Conservation (phyloP, 768 basidiomycete genomes). For the Boletus sensibilis region DNA sequence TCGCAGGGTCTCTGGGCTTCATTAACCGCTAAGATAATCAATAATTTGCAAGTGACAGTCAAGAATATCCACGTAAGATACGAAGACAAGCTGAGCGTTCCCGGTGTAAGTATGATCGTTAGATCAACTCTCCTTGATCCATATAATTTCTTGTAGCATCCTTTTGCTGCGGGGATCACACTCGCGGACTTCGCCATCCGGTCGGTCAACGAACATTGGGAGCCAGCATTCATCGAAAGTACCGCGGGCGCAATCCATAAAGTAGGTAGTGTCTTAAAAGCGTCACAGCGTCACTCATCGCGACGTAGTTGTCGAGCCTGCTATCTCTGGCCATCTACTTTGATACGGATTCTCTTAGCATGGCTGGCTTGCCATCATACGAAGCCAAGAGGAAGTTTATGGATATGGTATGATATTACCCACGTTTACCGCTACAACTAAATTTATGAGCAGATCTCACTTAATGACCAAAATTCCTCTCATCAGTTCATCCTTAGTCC, state of each 20-base stretch:
- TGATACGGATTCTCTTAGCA: constrained; percentile 84
- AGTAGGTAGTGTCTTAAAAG: constrained; percentile 37
- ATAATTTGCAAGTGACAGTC: constrained; percentile 94
- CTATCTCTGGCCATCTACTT: constrained; percentile 91
- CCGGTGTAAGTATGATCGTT: constrained; percentile 61
- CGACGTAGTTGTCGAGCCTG: constrained; percentile 71
- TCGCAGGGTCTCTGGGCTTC: constrained; percentile 85
- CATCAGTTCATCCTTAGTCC: constrained; percentile 97
- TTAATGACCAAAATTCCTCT: constrained; percentile 38
- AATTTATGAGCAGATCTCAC: constrained; percentile 45
- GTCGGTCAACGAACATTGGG: constrained; percentile 87
- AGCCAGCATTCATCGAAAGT: constrained; percentile 90
- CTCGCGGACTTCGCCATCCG: constrained; percentile 83
- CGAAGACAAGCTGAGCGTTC: constrained; percentile 92
- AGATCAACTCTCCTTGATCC: not conserved
- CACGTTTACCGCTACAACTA: constrained; percentile 3
- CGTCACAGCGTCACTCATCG: constrained; percentile 2
- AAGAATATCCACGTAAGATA: constrained; percentile 96
- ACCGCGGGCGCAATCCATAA: constrained; percentile 87
- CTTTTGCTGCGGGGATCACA: constrained; percentile 90
- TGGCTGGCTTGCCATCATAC: constrained; percentile 63
- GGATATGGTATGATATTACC: constrained; percentile 51
- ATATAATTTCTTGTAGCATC: constrained; percentile 57
- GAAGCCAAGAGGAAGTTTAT: constrained; percentile 74
- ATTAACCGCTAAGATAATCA: constrained; percentile 84